These are phyloP conservation scores for Juncus effusus DNA, from an alignment of 176 grass and related monocot genomes.

Conservation along the genomic window DNA sequence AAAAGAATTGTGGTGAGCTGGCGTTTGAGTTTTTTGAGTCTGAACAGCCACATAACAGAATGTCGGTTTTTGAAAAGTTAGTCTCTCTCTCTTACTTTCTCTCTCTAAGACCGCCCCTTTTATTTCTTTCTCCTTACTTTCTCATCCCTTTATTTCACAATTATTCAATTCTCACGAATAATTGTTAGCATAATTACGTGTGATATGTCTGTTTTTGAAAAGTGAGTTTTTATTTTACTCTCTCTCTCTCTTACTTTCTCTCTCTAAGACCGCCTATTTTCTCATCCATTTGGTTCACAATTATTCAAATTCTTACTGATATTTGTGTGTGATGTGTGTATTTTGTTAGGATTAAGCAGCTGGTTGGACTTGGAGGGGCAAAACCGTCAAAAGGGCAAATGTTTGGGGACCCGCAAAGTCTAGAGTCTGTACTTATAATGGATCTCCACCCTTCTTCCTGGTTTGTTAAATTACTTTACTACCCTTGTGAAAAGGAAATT, in stretches of 20 bases:
- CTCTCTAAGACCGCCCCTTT: not conserved
- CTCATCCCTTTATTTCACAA: not conserved
- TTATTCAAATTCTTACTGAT: not conserved
- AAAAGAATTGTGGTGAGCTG: conserved; percentile 33
- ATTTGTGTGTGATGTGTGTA: conserved; percentile 26
- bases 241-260: not conserved
- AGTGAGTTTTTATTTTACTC: too few species aligned
- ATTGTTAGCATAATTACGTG: conserved; percentile 1
- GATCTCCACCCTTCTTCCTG: conserved; percentile 85
- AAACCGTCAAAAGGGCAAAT: conserved; percentile 38
- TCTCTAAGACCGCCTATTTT: not conserved
- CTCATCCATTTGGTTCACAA: not conserved
- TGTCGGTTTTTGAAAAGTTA: conserved; percentile 70
- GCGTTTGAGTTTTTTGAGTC: conserved; percentile 89
- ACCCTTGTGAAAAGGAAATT: too few species aligned
- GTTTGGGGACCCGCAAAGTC: conserved; percentile 45
- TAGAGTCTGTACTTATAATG: conserved; percentile 39
- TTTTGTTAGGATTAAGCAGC: conserved; percentile 60
- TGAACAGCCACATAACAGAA: conserved; percentile 63
- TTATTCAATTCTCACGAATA: too few species aligned
- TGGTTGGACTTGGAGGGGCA: conserved; percentile 29
- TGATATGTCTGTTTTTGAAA: conserved; percentile 17
- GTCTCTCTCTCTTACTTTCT: conserved; percentile 9
- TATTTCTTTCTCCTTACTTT: not conserved
- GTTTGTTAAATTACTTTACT: conserved; percentile 40